Evolutionary conservation across 2,329 filamentous ascomycete genomes (phyloP).

Genomic region (Cladorrhinum sp.): DNA sequence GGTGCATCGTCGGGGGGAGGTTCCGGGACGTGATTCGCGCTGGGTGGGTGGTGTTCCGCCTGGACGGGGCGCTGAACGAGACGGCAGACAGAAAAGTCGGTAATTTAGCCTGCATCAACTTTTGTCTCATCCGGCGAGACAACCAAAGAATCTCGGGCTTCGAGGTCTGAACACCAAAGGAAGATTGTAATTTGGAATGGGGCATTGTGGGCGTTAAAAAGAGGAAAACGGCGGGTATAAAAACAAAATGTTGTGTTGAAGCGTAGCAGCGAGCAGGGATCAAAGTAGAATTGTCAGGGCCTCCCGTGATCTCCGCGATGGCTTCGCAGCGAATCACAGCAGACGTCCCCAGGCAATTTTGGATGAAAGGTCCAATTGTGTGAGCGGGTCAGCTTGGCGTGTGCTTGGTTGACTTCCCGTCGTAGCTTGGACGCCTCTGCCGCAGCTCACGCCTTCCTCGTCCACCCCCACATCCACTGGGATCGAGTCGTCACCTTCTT

Average conservation of each 20-base stretch:
- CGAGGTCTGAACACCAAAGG: not conserved
- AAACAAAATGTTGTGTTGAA: not conserved
- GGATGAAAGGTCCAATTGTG: constrained; percentile 4
- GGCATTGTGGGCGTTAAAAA: not conserved
- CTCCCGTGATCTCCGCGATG: too few species aligned
- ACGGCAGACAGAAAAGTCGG: constrained; percentile 8
- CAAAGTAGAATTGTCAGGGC: too few species aligned
- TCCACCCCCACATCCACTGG: not conserved
- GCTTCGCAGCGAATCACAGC: constrained; percentile 7
- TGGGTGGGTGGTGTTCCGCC: not conserved
- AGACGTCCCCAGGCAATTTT: constrained; percentile 8
- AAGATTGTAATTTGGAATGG: not conserved
- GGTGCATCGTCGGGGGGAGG: not conserved
- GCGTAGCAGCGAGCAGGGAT: not conserved
- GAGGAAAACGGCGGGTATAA: not conserved
- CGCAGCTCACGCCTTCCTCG: constrained; percentile 11
- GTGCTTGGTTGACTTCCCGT: constrained; percentile 7
- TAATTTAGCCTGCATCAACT: constrained; percentile 19
- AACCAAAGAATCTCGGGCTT: too few species aligned
- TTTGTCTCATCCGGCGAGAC: constrained; percentile 20
- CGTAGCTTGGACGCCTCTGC: constrained; percentile 17
- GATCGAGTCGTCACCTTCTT: constrained; percentile 17
- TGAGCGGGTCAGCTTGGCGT: constrained; percentile 8
- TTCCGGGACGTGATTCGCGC: not conserved
- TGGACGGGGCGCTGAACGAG: not conserved